A percentile compares a stretch with the other conserved stretches of the same genome.
Evolutionary conservation across 2,329 filamentous ascomycete genomes (phyloP).

Genomic region (Didymella lethalis): DNA sequence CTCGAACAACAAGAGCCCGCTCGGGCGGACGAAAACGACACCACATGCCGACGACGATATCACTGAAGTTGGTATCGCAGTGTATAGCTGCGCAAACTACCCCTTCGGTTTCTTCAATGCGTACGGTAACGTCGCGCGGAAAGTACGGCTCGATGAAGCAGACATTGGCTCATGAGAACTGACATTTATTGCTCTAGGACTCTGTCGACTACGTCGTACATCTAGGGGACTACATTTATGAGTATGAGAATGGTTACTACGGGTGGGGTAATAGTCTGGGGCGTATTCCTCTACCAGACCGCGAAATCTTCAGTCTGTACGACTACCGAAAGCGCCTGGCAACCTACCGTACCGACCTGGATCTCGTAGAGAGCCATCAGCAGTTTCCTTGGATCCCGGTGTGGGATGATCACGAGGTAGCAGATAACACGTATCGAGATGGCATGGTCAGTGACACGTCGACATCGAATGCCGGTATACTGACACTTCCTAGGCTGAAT

Average conservation of each 20-base stretch:
- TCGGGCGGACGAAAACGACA: slow-evolving; percentile 75
- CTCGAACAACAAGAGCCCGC: slow-evolving; percentile 66
- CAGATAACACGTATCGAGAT: slow-evolving; percentile 55
- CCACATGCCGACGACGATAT: slow-evolving; percentile 65
- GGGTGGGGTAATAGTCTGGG: slow-evolving; percentile 46
- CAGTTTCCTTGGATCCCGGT: slow-evolving; percentile 55
- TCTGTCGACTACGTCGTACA: slow-evolving; percentile 52
- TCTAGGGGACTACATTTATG: slow-evolving; percentile 57
- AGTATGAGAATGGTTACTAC: slow-evolving; percentile 50
- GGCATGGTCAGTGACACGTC: slow-evolving; percentile 34
- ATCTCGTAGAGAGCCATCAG: slow-evolving; percentile 52
- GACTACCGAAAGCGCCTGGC: slow-evolving; percentile 55
- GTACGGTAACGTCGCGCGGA: slow-evolving; percentile 52
- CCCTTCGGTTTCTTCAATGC: slow-evolving; percentile 60
- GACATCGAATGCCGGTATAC: slow-evolving; percentile 26
- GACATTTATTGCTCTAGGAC: slow-evolving; percentile 26
- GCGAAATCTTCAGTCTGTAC: slow-evolving; percentile 53
- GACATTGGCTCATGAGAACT: background rate
- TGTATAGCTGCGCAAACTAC: slow-evolving; percentile 72
- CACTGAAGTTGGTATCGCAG: slow-evolving; percentile 66
- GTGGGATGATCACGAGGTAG: slow-evolving; percentile 57
- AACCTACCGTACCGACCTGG: slow-evolving; percentile 52
- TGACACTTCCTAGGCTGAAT: slow-evolving; percentile 27
- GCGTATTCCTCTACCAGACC: slow-evolving; percentile 45
- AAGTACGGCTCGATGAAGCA: slow-evolving; percentile 48